These are phyloP conservation scores for Tricharina praecox DNA, from an alignment of 495 filamentous ascomycete species.

Conservation along the genomic window DNA sequence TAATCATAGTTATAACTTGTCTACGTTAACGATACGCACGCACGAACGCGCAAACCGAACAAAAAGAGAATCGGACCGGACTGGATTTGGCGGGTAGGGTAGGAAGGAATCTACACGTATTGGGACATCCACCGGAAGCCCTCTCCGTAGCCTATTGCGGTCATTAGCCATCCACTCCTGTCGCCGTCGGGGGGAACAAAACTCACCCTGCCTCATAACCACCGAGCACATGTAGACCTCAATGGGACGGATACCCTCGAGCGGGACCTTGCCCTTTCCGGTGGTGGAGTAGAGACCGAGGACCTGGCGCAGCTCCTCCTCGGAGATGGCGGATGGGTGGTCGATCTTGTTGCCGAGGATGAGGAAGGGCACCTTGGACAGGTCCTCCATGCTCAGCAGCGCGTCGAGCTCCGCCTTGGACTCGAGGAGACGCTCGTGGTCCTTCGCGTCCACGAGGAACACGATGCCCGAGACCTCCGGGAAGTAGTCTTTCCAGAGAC, in stretches of 20 bases:
- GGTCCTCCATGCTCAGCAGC: constrained; percentile 81
- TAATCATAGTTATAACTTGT: no score
- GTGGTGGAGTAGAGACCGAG: constrained; percentile 91
- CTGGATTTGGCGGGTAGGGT: no score
- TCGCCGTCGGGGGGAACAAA: constrained; percentile 1
- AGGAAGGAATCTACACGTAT: no score
- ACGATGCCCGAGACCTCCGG: constrained; percentile 96
- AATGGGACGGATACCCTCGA: constrained; percentile 87
- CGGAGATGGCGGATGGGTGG: constrained; percentile 81
- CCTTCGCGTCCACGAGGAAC: constrained; percentile 94
- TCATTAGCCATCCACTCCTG: constrained; percentile 9
- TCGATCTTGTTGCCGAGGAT: constrained; percentile 98
- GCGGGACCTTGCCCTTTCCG: constrained; percentile 89
- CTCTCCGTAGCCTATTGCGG: constrained; percentile 47
- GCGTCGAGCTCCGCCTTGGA: constrained; percentile 93
- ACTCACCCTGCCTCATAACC: constrained; percentile 84
- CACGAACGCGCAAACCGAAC: no score
- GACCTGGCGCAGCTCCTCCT: constrained; percentile 82
- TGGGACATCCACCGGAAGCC: constrained; percentile 65
- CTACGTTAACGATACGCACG: no score
- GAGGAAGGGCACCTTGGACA: constrained; percentile 83
- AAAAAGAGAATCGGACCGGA: no score
- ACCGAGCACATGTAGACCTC: constrained; percentile 99
- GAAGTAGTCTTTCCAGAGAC: constrained; percentile 97
- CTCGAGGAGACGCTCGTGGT: constrained; percentile 81